Evolutionary conservation across 1,284 basidiomycete genomes (phyloP).

Genomic region (Veloporphyrellus conicus): DNA sequence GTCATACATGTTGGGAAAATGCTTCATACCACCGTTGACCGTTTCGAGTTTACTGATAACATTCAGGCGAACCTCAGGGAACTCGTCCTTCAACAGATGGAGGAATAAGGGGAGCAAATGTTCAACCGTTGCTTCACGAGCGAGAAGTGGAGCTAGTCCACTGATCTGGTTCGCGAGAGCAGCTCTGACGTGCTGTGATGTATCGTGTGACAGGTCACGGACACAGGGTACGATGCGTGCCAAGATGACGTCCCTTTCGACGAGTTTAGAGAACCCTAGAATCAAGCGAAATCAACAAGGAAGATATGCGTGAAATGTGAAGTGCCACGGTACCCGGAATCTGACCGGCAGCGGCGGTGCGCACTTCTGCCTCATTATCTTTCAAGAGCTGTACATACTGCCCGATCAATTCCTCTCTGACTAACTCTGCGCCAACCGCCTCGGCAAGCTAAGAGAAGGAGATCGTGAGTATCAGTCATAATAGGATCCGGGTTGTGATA

Average conservation of each 20-base stretch:
- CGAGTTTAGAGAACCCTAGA: slow-evolving; percentile 92
- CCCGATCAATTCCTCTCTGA: slow-evolving; percentile 89
- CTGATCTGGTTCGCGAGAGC: slow-evolving; percentile 96
- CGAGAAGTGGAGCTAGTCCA: slow-evolving; percentile 93
- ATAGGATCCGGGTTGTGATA: slow-evolving; percentile 13
- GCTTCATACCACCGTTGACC: slow-evolving; percentile 79
- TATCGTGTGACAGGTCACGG: slow-evolving; percentile 89
- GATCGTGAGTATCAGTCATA: slow-evolving; percentile 4
- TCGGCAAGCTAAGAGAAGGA: slow-evolving; percentile 68
- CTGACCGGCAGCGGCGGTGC: slow-evolving; percentile 93
- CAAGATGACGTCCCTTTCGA: slow-evolving; percentile 93
- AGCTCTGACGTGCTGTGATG: slow-evolving; percentile 95
- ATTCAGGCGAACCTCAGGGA: slow-evolving; percentile 96
- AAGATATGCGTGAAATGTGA: not conserved
- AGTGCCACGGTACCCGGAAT: slow-evolving; percentile 72
- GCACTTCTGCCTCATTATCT: slow-evolving; percentile 98
- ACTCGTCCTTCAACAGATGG: slow-evolving; percentile 96
- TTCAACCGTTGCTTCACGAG: slow-evolving; percentile 93
- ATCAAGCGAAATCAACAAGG: slow-evolving; percentile 7
- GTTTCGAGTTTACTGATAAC: slow-evolving; percentile 99
- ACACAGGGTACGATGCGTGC: slow-evolving; percentile 95
- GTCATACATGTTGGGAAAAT: not conserved
- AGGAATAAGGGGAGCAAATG: slow-evolving; percentile 96
- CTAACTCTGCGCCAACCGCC: slow-evolving; percentile 85
- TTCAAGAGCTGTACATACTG: slow-evolving; percentile 94